Evolutionary conservation across 768 basidiomycete genomes (phyloP).

Genomic region (Trametes punicea): DNA sequence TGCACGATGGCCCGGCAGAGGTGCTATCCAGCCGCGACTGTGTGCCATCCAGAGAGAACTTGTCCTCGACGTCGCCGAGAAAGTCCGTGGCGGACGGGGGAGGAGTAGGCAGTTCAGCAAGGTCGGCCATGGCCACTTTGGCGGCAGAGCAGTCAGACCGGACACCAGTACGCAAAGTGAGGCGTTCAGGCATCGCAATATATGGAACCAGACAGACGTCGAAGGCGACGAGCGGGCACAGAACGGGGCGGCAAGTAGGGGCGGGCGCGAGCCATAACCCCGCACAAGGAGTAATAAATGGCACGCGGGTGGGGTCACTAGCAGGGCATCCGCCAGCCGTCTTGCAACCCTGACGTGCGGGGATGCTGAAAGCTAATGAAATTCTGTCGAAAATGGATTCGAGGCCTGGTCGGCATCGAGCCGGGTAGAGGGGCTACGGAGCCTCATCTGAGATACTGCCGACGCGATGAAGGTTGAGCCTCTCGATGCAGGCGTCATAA

Average conservation of each 20-base stretch:
- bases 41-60: not conserved
- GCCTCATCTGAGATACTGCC: slow-evolving; percentile 3
- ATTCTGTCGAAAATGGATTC: slow-evolving; percentile 2
- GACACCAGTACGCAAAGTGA: not conserved
- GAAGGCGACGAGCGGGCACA: not conserved
- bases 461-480: not conserved
- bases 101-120: slow-evolving; percentile 19
- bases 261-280: not conserved
- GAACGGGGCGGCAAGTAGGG: slow-evolving; percentile 4
- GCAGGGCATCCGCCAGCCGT: not conserved
- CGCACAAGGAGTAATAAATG: slow-evolving; percentile 8
- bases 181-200: not conserved
- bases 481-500: not conserved
- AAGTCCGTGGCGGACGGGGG: slow-evolving; percentile 17
- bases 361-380: not conserved
- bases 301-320: slow-evolving; percentile 1
- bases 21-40: not conserved
- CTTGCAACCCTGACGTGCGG: not conserved
- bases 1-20: not conserved
- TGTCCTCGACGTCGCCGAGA: not conserved
- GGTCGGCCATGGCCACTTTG: not conserved
- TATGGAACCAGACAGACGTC: not conserved
- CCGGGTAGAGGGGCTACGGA: not conserved
- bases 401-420: slow-evolving; percentile 4
- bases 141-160: not conserved